Percentiles rank a stretch among this genome's conserved stretches.
These are phyloP conservation scores for Sclerotinia sclerotiorum DNA, from an alignment of 2,329 filamentous ascomycete genomes.

Conservation along the genomic window DNA sequence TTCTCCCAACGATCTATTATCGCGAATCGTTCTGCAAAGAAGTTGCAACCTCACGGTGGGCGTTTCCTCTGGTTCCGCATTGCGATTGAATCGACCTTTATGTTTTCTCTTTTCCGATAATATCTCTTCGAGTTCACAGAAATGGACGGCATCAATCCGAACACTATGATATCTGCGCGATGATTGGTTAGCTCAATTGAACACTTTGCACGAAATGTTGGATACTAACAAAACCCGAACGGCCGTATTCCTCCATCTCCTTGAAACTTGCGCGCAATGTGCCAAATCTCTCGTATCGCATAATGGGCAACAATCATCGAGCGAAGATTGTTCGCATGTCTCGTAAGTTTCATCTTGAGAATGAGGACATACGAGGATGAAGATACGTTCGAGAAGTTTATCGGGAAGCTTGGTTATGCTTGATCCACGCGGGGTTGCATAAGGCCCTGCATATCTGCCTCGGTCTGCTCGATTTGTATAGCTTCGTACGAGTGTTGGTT, in stretches of 20 bases:
- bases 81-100: conserved; percentile 69
- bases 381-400: conserved; percentile 73
- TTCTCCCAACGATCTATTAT: conserved; percentile 66
- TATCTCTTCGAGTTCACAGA: conserved; percentile 82
- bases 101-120: conserved; percentile 78
- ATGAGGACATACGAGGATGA: conserved; percentile 82
- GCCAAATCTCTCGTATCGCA: conserved; percentile 89
- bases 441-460: conserved; percentile 15
- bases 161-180: conserved; percentile 75
- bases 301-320: conserved; percentile 83
- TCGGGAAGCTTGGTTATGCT: conserved; percentile 54
- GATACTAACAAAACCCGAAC: conserved; percentile 59
- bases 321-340: conserved; percentile 76
- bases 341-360: conserved; percentile 74
- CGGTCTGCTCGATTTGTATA: conserved; percentile 12
- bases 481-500: conserved; percentile 15
- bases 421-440: conserved; percentile 24
- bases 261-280: conserved; percentile 72
- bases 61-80: conserved; percentile 78
- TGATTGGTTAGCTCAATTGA: conserved; percentile 18
- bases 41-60: conserved; percentile 73
- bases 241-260: conserved; percentile 63
- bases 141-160: conserved; percentile 91
- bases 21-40: conserved; percentile 78
- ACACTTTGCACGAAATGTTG: neutral